Evolutionary conservation across 441 rosid species (phyloP).

Genomic region (Pelargonium cotyledonis): DNA sequence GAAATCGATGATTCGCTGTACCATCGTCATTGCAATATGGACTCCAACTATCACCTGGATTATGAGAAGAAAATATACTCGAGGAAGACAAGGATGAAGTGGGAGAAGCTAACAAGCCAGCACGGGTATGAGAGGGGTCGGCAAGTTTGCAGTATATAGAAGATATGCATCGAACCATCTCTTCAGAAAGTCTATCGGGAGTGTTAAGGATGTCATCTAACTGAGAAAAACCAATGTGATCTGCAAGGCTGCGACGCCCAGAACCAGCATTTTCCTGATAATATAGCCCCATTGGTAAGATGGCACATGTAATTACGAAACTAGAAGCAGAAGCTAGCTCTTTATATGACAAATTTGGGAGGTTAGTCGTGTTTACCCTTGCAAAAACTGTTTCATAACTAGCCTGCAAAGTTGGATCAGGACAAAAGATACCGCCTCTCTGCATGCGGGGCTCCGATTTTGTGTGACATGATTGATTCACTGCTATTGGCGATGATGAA

Average conservation of each 20-base stretch:
- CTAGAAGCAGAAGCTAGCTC: background rate
- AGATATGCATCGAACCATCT: conserved; percentile 67
- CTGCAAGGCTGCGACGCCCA: conserved; percentile 57
- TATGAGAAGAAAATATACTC: conserved; percentile 55
- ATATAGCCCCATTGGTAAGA: background rate
- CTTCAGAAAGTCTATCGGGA: conserved; percentile 67
- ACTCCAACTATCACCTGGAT: conserved; percentile 62
- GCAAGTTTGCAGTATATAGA: conserved; percentile 64
- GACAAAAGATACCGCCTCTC: conserved; percentile 22
- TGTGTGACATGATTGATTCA: conserved; percentile 5
- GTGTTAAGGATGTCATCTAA: conserved; percentile 25
- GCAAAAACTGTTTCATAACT: conserved; percentile 25
- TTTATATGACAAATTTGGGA: no score
- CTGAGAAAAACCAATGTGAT: conserved; percentile 48
- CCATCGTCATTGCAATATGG: conserved; percentile 42
- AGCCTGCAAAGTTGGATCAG: conserved; percentile 39
- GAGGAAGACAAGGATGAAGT: conserved; percentile 63
- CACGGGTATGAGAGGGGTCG: conserved; percentile 25
- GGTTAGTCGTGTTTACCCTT: no score
- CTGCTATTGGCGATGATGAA: conserved; percentile 22
- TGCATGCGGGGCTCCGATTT: conserved; percentile 23
- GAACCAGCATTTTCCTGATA: conserved; percentile 29
- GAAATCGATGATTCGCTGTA: conserved; percentile 22
- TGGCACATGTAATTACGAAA: no score
- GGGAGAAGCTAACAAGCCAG: conserved; percentile 43